These are phyloP conservation scores for Thielaviopsis punctulata DNA, from an alignment of 2,329 filamentous ascomycete species.

Conservation along the genomic window DNA sequence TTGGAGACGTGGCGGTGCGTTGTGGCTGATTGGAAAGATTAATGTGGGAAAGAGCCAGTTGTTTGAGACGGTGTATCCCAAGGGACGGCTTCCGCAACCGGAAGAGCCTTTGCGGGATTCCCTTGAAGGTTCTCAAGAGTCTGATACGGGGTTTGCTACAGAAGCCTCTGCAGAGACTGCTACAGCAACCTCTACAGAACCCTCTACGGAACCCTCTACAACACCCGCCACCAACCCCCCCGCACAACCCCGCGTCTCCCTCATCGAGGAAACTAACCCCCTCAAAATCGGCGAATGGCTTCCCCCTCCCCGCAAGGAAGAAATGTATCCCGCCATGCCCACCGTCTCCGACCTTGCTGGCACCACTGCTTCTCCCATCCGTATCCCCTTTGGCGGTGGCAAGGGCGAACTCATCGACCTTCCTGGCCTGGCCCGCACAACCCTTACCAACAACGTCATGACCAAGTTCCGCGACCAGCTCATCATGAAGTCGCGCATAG, in stretches of 20 bases:
- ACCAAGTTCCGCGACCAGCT: constrained; percentile 48
- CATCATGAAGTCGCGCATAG: constrained; percentile 62
- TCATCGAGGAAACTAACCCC: constrained; percentile 14
- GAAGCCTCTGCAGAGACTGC: neutral
- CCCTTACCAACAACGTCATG: constrained; percentile 53
- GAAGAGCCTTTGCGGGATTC: neutral
- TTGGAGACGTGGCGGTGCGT: constrained; percentile 63
- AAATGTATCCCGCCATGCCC: constrained; percentile 67
- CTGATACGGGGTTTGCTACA: too few species aligned
- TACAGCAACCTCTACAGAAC: neutral
- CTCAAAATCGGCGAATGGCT: constrained; percentile 41
- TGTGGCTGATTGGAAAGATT: constrained; percentile 95
- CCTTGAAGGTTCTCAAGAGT: neutral
- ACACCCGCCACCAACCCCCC: neutral
- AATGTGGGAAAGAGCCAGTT: constrained; percentile 95
- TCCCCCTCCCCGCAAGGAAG: constrained; percentile 57
- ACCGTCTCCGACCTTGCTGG: constrained; percentile 74
- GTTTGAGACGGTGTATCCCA: constrained; percentile 76
- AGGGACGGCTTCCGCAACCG: constrained; percentile 26
- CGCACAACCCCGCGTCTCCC: constrained; percentile 1
- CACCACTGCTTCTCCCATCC: constrained; percentile 88
- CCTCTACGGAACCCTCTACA: neutral
- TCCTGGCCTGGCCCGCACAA: constrained; percentile 62
- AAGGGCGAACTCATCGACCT: constrained; percentile 87
- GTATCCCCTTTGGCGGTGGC: constrained; percentile 72